Evolutionary conservation across 2,329 filamentous ascomycete species (phyloP).

Genomic region (Penicillium sp.): DNA sequence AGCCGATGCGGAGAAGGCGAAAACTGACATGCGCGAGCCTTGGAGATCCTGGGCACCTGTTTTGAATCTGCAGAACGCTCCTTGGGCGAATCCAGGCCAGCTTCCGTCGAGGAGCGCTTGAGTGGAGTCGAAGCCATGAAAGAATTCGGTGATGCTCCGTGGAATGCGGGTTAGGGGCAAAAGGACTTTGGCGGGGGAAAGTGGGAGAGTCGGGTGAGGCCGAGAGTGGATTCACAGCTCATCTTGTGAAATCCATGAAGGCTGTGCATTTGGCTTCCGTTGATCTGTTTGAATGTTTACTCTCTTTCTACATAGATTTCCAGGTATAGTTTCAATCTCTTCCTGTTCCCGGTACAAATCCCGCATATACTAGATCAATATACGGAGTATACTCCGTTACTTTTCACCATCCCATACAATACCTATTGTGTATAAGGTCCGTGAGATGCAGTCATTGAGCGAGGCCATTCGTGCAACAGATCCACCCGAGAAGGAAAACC

Average conservation of each 20-base stretch:
- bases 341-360: neutral
- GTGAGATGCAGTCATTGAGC: neutral
- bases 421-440: neutral
- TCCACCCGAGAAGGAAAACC: slow-evolving; percentile 10
- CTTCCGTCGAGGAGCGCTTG: slow-evolving; percentile 38
- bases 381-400: too few species aligned
- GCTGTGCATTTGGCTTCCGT: neutral
- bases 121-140: slow-evolving; percentile 26
- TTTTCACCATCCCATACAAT: neutral
- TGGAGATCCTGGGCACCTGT: slow-evolving; percentile 36
- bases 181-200: slow-evolving; percentile 12
- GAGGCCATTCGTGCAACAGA: slow-evolving; percentile 9
- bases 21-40: slow-evolving; percentile 41
- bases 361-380: neutral
- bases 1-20: slow-evolving; percentile 7
- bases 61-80: slow-evolving; percentile 25
- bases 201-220: slow-evolving; percentile 6
- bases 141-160: slow-evolving; percentile 23
- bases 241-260: neutral
- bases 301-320: neutral
- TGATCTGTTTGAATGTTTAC: neutral
- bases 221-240: neutral
- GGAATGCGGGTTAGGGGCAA: slow-evolving; percentile 17
- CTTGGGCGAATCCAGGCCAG: slow-evolving; percentile 30
- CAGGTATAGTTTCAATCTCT: neutral